phyloP scores from a whole-genome alignment of 768 basidiomycete genomes.

The Symmetrospora coprosmae region DNA sequence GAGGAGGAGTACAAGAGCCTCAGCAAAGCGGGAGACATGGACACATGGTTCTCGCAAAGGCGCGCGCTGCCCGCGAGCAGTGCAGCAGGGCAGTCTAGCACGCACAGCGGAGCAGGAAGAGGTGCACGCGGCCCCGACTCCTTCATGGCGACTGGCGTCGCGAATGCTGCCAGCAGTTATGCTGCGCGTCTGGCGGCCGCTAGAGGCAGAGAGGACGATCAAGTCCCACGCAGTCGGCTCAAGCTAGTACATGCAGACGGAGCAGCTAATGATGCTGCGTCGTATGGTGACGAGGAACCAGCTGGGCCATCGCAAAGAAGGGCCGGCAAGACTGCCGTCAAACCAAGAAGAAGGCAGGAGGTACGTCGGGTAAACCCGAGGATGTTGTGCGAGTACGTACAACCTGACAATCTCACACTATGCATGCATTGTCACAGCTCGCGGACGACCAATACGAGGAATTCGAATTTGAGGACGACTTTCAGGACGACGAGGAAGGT shows the following conservation, averaged over 20 bases:
- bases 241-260: neutral
- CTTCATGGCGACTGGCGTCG: neutral
- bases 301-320: slow-evolving; percentile 7
- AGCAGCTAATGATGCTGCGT: neutral
- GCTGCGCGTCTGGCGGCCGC: neutral
- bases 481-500: slow-evolving; percentile 19
- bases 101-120: neutral
- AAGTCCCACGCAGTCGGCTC: neutral
- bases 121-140: neutral
- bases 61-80: neutral
- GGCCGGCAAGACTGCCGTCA: neutral
- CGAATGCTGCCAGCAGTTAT: neutral
- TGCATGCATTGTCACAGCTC: neutral
- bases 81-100: neutral
- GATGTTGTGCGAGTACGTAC: too few species aligned
- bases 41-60: slow-evolving; percentile 11
- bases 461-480: slow-evolving; percentile 18
- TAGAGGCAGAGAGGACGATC: neutral
- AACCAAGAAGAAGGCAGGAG: neutral
- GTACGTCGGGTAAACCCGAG: too few species aligned
- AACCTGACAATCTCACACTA: neutral
- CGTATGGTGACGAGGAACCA: neutral
- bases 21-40: slow-evolving; percentile 13
- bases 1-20: slow-evolving; percentile 9
- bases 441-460: slow-evolving; percentile 9